Percentiles rank a stretch among this genome's conserved stretches.
Evolutionary conservation across 1,284 basidiomycete genomes (phyloP).

Genomic region (Trichosporon inkin): DNA sequence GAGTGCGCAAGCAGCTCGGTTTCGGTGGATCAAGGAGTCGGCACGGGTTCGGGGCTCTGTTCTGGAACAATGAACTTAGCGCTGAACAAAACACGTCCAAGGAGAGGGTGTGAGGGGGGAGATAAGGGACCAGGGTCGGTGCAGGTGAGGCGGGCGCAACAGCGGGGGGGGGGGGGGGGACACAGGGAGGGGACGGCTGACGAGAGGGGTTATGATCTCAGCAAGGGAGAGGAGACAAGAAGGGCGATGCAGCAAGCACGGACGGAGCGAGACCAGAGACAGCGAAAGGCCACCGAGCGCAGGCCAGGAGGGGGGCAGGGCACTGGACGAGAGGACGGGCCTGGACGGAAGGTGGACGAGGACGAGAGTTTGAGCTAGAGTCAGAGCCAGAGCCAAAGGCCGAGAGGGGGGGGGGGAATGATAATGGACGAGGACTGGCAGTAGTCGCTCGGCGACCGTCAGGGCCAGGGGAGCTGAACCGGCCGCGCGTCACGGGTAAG

Average conservation of each 20-base stretch:
- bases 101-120: conserved; percentile 3
- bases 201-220: no score
- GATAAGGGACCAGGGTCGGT: conserved; percentile 3
- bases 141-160: background rate
- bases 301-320: background rate
- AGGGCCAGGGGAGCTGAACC: conserved; percentile 5
- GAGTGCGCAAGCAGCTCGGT: conserved; percentile 5
- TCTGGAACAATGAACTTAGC: conserved; percentile 4
- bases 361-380: background rate
- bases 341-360: background rate
- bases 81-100: background rate
- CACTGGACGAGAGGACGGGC: background rate
- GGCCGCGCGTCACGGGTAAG: conserved; percentile 10
- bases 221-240: background rate
- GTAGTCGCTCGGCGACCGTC: conserved; percentile 9
- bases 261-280: background rate
- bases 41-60: conserved; percentile 7
- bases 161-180: no score
- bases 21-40: conserved; percentile 1
- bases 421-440: background rate
- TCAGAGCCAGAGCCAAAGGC: background rate
- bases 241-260: background rate
- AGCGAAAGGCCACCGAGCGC: background rate
- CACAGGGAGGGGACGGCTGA: no score
- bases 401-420: background rate